Percentiles rank a stretch among this genome's conserved stretches.
These are phyloP conservation scores for Eragrostis curvula DNA, from an alignment of 176 grass and related monocot species.

Conservation along the genomic window DNA sequence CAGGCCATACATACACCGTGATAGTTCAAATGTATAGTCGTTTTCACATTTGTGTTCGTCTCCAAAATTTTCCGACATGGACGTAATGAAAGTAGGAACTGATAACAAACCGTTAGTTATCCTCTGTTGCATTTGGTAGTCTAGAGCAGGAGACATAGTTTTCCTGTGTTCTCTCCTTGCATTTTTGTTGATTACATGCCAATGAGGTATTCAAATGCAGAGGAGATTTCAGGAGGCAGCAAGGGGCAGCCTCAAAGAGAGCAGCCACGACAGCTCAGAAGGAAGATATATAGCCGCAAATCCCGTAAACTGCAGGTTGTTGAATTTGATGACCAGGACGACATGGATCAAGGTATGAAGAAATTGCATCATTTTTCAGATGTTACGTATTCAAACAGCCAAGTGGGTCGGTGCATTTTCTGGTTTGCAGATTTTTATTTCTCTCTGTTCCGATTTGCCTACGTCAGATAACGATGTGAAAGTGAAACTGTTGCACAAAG, in stretches of 20 bases:
- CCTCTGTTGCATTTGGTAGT: not conserved
- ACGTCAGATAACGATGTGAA: too few relatives aligned
- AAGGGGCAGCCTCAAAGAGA: not conserved
- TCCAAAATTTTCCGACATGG: too few relatives aligned
- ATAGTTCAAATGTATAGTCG: too few relatives aligned
- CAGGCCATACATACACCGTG: too few relatives aligned
- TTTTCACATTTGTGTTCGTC: too few relatives aligned
- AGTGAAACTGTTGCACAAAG: too few relatives aligned
- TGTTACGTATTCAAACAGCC: constrained; percentile 18
- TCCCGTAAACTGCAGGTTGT: not conserved
- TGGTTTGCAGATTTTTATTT: too few relatives aligned
- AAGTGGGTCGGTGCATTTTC: not conserved
- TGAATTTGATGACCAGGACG: constrained; percentile 2
- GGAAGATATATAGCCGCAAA: not conserved
- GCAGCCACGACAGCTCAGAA: not conserved
- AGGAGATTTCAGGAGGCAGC: constrained; percentile 6
- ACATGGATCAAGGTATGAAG: constrained; percentile 11
- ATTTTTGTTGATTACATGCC: not conserved
- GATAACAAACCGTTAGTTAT: too few relatives aligned
- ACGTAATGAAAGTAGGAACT: too few relatives aligned
- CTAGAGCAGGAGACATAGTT: not conserved
- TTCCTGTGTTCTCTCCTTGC: not conserved
- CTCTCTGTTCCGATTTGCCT: too few relatives aligned
- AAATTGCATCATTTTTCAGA: not conserved
- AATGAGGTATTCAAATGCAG: not conserved